Evolutionary conservation across 2,329 filamentous ascomycete species (phyloP).

Genomic region (Dothideomycetidae sp.): DNA sequence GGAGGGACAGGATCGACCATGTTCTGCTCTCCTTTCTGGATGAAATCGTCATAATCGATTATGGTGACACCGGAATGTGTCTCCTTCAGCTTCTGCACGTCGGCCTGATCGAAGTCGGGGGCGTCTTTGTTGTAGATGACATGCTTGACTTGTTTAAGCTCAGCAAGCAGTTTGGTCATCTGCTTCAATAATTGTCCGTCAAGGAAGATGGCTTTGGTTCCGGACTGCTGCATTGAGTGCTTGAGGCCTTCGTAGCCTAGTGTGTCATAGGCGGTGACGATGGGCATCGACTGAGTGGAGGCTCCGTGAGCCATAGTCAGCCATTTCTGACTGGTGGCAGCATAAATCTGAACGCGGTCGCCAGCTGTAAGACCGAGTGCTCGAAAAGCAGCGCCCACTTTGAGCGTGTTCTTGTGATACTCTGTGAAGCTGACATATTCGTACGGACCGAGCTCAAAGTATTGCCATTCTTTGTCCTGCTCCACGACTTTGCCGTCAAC

Average conservation of each 20-base stretch:
- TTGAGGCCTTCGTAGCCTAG: constrained; percentile 71
- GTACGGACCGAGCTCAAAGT: constrained; percentile 70
- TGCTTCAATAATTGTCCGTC: constrained; percentile 58
- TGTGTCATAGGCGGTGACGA: constrained; percentile 91
- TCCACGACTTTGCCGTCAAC: constrained; percentile 65
- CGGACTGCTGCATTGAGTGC: constrained; percentile 73
- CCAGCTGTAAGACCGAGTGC: constrained; percentile 54
- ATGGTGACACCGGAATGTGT: constrained; percentile 40
- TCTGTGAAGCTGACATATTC: constrained; percentile 65
- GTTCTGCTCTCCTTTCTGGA: constrained; percentile 47
- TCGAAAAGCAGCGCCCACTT: constrained; percentile 59
- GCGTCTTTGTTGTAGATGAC: constrained; percentile 45
- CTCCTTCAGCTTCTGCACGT: constrained; percentile 40
- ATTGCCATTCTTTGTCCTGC: constrained; percentile 84
- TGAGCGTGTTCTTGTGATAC: constrained; percentile 55
- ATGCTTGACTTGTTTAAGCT: constrained; percentile 41
- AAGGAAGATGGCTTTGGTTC: constrained; percentile 69
- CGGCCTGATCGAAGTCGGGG: constrained; percentile 34
- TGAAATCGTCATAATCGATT: constrained; percentile 41
- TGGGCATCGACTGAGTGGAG: constrained; percentile 71
- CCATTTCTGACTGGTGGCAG: constrained; percentile 74
- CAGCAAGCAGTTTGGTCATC: constrained; percentile 39
- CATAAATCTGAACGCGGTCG: constrained; percentile 68
- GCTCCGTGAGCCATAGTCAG: constrained; percentile 54
- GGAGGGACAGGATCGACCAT: constrained; percentile 58